phyloP scores from a whole-genome alignment of 805 yeast species.

The Candida succiphila region DNA sequence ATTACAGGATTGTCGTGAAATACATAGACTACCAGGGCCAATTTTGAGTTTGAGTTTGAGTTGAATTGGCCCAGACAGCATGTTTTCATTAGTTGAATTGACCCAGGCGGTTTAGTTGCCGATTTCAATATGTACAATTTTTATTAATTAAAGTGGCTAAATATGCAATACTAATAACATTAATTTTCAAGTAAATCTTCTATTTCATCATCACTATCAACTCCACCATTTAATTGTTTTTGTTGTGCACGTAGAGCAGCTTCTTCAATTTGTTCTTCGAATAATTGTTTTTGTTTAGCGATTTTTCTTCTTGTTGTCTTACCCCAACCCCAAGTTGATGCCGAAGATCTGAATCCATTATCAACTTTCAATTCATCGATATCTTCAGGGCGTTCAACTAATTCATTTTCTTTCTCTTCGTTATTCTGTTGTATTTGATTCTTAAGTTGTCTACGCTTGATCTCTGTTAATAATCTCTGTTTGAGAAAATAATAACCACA shows the following conservation, averaged over 20 bases:
- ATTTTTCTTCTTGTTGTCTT: slow-evolving; percentile 57
- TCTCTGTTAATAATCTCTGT: slow-evolving; percentile 43
- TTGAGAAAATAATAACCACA: slow-evolving; percentile 57
- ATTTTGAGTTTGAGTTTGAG: no score
- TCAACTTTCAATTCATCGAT: slow-evolving; percentile 20
- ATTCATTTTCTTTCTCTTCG: slow-evolving; percentile 26
- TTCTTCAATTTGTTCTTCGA: slow-evolving; percentile 37
- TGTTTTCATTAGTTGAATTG: no score
- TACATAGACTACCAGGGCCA: no score
- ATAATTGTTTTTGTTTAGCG: slow-evolving; percentile 41
- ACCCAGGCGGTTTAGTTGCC: no score
- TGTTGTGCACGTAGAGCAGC: slow-evolving; percentile 27
- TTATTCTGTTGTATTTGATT: slow-evolving; percentile 37
- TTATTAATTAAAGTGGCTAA: no score
- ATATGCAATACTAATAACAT: no score
- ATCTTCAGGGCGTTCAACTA: slow-evolving; percentile 23
- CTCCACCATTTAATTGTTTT: slow-evolving; percentile 8
- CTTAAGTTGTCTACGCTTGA: slow-evolving; percentile 43
- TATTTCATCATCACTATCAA: slow-evolving; percentile 57
- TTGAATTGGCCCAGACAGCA: no score
- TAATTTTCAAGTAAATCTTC: slow-evolving; percentile 37
- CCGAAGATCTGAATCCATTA: slow-evolving; percentile 27
- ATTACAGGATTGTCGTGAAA: no score
- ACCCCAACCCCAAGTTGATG: slow-evolving; percentile 68
- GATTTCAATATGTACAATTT: no score